A percentile compares a stretch with the other conserved stretches of the same genome.
phyloP scores from a whole-genome alignment of 2,329 filamentous ascomycete species.

The Rutstroemia sp. region DNA sequence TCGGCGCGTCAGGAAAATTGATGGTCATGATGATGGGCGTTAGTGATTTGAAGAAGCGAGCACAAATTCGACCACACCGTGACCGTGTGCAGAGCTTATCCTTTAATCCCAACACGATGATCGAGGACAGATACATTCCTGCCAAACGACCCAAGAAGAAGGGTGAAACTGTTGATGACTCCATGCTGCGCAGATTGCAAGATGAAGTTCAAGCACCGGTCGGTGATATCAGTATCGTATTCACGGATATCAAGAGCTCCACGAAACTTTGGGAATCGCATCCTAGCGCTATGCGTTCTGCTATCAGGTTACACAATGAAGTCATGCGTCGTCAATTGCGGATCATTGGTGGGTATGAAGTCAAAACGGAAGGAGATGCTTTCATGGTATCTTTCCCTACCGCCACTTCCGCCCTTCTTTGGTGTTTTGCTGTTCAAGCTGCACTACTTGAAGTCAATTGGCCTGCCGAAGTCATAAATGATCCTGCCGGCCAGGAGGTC shows the following conservation, averaged over 20 bases:
- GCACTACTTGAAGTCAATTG: constrained; percentile 82
- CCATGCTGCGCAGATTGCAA: constrained; percentile 77
- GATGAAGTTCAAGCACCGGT: constrained; percentile 86
- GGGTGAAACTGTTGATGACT: constrained; percentile 63
- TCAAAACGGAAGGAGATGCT: constrained; percentile 98
- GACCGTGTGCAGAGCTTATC: constrained; percentile 69
- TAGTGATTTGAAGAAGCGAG: constrained; percentile 79
- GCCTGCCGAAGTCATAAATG: constrained; percentile 88
- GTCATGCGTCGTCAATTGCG: constrained; percentile 90
- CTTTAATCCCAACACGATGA: constrained; percentile 67
- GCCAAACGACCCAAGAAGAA: constrained; percentile 60
- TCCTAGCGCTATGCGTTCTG: constrained; percentile 88
- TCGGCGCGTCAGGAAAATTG: constrained; percentile 87
- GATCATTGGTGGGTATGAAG: constrained; percentile 92
- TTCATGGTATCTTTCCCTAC: constrained; percentile 99
- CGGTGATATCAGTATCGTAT: constrained; percentile 87
- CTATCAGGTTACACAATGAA: constrained; percentile 96
- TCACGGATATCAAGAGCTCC: constrained; percentile 98
- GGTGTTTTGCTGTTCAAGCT: constrained; percentile 92
- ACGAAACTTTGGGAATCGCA: constrained; percentile 95
- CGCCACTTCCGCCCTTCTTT: constrained; percentile 85
- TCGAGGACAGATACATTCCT: constrained; percentile 61
- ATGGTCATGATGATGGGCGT: constrained; percentile 99
- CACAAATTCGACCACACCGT: constrained; percentile 56
- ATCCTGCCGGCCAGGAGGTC: constrained; percentile 74